These are phyloP conservation scores for Pestalotiopsis sp. DNA, from an alignment of 2,329 filamentous ascomycete species.

Conservation along the genomic window DNA sequence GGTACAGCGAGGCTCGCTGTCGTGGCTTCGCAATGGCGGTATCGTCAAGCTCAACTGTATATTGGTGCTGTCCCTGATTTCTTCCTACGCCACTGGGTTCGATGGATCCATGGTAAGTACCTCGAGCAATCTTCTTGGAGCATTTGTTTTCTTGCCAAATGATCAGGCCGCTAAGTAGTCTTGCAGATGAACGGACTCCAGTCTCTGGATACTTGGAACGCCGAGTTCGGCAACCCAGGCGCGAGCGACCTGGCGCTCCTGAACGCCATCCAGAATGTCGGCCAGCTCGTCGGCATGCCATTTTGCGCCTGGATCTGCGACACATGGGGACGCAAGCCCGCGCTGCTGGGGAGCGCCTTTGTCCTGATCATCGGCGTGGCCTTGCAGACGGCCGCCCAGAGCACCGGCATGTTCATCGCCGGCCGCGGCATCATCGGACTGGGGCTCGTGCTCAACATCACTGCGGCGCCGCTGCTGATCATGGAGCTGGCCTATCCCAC, in stretches of 20 bases:
- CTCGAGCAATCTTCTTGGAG: not conserved
- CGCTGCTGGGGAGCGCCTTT: conserved; percentile 36
- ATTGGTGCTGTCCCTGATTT: conserved; percentile 24
- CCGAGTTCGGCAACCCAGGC: conserved; percentile 40
- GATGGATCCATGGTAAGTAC: conserved; percentile 38
- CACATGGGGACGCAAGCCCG: conserved; percentile 37
- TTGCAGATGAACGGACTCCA: conserved; percentile 45
- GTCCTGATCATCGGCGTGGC: conserved; percentile 29
- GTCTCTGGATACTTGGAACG: conserved; percentile 41
- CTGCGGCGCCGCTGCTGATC: conserved; percentile 28
- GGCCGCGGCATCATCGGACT: conserved; percentile 30
- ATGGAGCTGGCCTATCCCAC: conserved; percentile 31
- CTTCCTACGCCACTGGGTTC: conserved; percentile 28
- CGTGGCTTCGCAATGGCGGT: conserved; percentile 23
- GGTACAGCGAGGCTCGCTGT: conserved; percentile 7
- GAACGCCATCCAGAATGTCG: conserved; percentile 40
- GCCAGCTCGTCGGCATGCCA: conserved; percentile 40
- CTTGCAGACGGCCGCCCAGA: conserved; percentile 26
- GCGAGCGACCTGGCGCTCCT: conserved; percentile 40
- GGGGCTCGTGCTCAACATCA: conserved; percentile 25
- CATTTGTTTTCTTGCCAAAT: not conserved
- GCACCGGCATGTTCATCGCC: conserved; percentile 25
- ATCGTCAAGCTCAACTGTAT: conserved; percentile 26
- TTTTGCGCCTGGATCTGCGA: conserved; percentile 41
- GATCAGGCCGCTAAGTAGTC: not conserved